Percentiles rank a stretch among this genome's conserved stretches.
Conservation (phyloP, 1,284 basidiomycete species). For the Xerocomus minutiporus region DNA sequence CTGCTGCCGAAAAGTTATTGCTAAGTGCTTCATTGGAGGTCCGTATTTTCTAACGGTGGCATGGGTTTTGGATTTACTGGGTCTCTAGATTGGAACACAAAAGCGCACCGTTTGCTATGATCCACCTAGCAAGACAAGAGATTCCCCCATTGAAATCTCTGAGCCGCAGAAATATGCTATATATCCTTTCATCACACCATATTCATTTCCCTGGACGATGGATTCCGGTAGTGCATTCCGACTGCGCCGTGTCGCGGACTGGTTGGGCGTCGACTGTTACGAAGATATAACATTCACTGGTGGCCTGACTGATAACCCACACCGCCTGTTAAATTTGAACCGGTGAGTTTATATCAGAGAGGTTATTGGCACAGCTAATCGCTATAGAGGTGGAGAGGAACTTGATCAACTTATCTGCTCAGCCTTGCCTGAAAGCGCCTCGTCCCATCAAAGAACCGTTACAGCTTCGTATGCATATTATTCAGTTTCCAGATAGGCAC, state of each 20-base stretch:
- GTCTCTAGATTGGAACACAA: slow-evolving; percentile 16
- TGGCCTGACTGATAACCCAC: slow-evolving; percentile 35
- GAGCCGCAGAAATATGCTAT: slow-evolving; percentile 45
- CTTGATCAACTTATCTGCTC: slow-evolving; percentile 15
- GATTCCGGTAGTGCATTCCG: slow-evolving; percentile 48
- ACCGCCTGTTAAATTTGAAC: slow-evolving; percentile 31
- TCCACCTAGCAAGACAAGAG: slow-evolving; percentile 30
- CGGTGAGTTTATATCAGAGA: slow-evolving; percentile 24
- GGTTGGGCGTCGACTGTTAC: slow-evolving; percentile 39
- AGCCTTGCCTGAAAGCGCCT: background rate
- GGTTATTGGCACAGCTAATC: slow-evolving; percentile 12
- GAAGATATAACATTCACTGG: slow-evolving; percentile 38
- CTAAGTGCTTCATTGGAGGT: slow-evolving; percentile 52
- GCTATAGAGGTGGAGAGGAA: slow-evolving; percentile 14
- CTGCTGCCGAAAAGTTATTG: slow-evolving; percentile 49
- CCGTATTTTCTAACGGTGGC: slow-evolving; percentile 8
- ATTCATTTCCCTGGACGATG: slow-evolving; percentile 46
- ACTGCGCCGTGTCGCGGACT: slow-evolving; percentile 56
- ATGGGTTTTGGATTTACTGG: background rate
- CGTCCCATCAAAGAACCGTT: slow-evolving; percentile 24
- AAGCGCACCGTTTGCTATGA: slow-evolving; percentile 35
- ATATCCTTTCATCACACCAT: slow-evolving; percentile 58
- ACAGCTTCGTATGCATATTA: slow-evolving; percentile 43
- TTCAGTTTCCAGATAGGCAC: background rate
- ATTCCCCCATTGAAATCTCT: slow-evolving; percentile 27